Evolutionary conservation across 805 yeast genomes (phyloP).

Genomic region (Kazachstania bromeliacearum): DNA sequence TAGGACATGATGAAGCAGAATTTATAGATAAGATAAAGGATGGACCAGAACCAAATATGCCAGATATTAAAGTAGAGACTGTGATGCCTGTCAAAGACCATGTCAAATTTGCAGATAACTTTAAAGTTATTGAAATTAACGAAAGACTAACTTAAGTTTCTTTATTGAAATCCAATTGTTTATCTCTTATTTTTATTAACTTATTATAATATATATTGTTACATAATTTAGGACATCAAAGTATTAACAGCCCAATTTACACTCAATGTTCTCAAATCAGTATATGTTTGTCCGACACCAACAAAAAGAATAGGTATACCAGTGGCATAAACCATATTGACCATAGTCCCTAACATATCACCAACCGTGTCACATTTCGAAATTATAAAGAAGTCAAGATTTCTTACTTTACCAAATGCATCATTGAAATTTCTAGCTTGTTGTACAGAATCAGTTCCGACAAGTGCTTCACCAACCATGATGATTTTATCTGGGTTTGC

Average conservation of each 20-base stretch:
- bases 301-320: constrained; percentile 91
- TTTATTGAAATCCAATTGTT: no score
- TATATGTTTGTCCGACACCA: constrained; percentile 95
- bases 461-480: constrained; percentile 97
- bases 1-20: constrained; percentile 39
- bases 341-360: constrained; percentile 91
- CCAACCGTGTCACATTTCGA: constrained; percentile 97
- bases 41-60: constrained; percentile 75
- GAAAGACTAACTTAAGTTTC: no score
- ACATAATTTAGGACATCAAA: constrained; percentile 51
- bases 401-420: constrained; percentile 79
- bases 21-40: constrained; percentile 35
- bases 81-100: constrained; percentile 43
- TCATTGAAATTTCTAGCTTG: constrained; percentile 89
- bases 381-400: constrained; percentile 81
- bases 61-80: constrained; percentile 58
- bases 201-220: not conserved
- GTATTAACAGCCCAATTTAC: constrained; percentile 88
- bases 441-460: constrained; percentile 93
- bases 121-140: constrained; percentile 41
- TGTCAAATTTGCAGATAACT: constrained; percentile 55
- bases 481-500: constrained; percentile 94
- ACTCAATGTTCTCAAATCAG: constrained; percentile 82
- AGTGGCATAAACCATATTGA: constrained; percentile 93
- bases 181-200: not conserved